Conservation (phyloP, 2,329 filamentous ascomycete species). For the Nemania bipapillata region DNA sequence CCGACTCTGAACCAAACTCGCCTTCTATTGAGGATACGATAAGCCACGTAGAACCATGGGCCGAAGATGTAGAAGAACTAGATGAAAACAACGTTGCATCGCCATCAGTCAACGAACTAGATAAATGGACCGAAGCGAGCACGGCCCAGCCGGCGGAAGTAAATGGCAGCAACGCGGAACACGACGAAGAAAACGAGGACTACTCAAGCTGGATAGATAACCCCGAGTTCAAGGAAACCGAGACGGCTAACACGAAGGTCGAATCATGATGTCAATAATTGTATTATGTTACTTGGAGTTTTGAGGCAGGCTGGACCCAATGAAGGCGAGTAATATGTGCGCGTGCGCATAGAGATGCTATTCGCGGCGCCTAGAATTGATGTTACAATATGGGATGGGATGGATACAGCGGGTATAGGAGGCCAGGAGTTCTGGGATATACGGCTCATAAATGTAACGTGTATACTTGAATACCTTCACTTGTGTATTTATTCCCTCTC, state of each 20-base stretch:
- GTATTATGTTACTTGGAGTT: conserved; percentile 30
- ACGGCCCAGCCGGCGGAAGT: background rate
- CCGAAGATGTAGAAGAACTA: conserved; percentile 46
- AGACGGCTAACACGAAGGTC: conserved; percentile 16
- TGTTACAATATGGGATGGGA: conserved; percentile 13
- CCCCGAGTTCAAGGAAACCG: conserved; percentile 43
- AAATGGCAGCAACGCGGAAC: conserved; percentile 11
- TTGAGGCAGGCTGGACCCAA: background rate
- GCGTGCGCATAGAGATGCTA: background rate
- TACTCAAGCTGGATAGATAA: conserved; percentile 51
- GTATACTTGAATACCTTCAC: too few species aligned
- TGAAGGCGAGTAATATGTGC: background rate
- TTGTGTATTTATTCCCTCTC: too few species aligned
- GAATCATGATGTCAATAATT: conserved; percentile 21
- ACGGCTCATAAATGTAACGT: conserved; percentile 8
- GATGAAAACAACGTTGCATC: conserved; percentile 34
- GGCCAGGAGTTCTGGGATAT: conserved; percentile 25
- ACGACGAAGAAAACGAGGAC: conserved; percentile 46
- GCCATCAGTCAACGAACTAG: conserved; percentile 25
- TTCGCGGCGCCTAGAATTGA: conserved; percentile 5
- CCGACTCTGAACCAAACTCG: conserved; percentile 49
- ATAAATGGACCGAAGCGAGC: conserved; percentile 14
- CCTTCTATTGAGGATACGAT: conserved; percentile 39
- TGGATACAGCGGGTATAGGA: conserved; percentile 19
- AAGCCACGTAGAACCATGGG: conserved; percentile 47